These are phyloP conservation scores for Kockovaella imperatae DNA, from an alignment of 768 basidiomycete species.

Conservation along the genomic window DNA sequence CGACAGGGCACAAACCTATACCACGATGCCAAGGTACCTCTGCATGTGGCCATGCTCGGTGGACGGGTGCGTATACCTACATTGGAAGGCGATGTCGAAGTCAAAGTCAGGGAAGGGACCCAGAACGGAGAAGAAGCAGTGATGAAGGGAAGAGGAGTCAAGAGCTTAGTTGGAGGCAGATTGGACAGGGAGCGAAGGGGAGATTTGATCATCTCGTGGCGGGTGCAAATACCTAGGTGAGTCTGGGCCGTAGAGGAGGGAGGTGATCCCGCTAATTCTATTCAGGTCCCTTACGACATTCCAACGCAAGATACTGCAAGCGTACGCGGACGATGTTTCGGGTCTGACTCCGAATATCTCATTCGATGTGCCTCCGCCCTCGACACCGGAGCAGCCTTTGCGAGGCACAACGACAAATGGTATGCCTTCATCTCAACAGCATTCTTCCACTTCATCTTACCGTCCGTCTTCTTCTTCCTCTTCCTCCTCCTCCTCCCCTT, in stretches of 20 bases:
- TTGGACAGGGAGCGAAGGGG: slow-evolving; percentile 45
- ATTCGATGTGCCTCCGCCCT: slow-evolving; percentile 15
- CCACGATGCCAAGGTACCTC: slow-evolving; percentile 79
- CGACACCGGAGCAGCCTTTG: background rate
- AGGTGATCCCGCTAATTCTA: slow-evolving; percentile 1
- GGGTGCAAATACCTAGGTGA: slow-evolving; percentile 81
- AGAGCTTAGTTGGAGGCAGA: slow-evolving; percentile 37
- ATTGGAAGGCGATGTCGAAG: slow-evolving; percentile 89
- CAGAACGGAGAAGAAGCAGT: slow-evolving; percentile 98
- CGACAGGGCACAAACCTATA: slow-evolving; percentile 88
- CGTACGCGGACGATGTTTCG: slow-evolving; percentile 89
- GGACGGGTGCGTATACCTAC: slow-evolving; percentile 88
- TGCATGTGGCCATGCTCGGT: slow-evolving; percentile 87
- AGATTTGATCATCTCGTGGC: slow-evolving; percentile 83
- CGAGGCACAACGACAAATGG: slow-evolving; percentile 10
- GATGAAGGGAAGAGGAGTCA: slow-evolving; percentile 74
- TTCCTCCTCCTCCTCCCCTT: slow-evolving; percentile 4
- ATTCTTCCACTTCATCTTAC: slow-evolving; percentile 3
- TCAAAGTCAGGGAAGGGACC: slow-evolving; percentile 82
- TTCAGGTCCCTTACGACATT: slow-evolving; percentile 68
- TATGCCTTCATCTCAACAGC: slow-evolving; percentile 8
- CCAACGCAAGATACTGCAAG: slow-evolving; percentile 79
- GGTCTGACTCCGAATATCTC: slow-evolving; percentile 49
- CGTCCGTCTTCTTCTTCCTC: slow-evolving; percentile 1
- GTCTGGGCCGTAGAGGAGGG: slow-evolving; percentile 25